Base-by-base conservation (phyloP, 345 rosid genomes). In the Brassica juncea region DNA sequence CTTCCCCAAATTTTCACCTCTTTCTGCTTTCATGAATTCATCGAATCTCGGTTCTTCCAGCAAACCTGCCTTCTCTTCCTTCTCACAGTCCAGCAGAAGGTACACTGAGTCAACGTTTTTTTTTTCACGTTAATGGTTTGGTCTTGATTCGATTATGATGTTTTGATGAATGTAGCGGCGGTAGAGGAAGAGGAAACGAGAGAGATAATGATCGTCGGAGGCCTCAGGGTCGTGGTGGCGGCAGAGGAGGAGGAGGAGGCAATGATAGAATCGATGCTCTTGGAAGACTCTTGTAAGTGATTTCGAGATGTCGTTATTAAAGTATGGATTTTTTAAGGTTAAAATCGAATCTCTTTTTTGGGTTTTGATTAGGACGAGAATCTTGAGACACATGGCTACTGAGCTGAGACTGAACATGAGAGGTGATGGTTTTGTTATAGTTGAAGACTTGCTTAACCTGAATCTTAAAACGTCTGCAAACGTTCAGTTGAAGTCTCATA, bases 371-470 rank as follows among this genome's bases (percentile, higher is more conserved):
- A 94, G 99, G 86, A 91, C 99, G 21, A 78, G 91, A 3, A 80
- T 92, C 68, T 85, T 92, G 86, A 84, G 98, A 2, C 99, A 94
- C 73, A 86, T 76, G 93, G 93, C 97, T 76, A 79, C 82, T 60
- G 97, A 94, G 74, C 72, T 93, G 32, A 90, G 84, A 32, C 77
- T 94, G 87, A 83, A 87, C 83, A 88, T 93, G 88, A 73, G 88
- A 27, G 85, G 79, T 77, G 98, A 94, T 87, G 99, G 98, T 10
- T 93, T 70, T 82, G 93, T 91, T 76, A 91, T 84, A 82, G 96
- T 90, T 78, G 82, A 84, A 63, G 99, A 92, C 70, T 82, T 94
- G 12, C 86, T 92, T 42, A 81, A 82, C 81, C 85, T 94, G 60
- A 86, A 91, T 68, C 31, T 91, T 84, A 94, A 89, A 85, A 90